These are phyloP conservation scores for Fusarium anthophilum DNA, from an alignment of 2,329 filamentous ascomycete genomes.

Conservation along the genomic window DNA sequence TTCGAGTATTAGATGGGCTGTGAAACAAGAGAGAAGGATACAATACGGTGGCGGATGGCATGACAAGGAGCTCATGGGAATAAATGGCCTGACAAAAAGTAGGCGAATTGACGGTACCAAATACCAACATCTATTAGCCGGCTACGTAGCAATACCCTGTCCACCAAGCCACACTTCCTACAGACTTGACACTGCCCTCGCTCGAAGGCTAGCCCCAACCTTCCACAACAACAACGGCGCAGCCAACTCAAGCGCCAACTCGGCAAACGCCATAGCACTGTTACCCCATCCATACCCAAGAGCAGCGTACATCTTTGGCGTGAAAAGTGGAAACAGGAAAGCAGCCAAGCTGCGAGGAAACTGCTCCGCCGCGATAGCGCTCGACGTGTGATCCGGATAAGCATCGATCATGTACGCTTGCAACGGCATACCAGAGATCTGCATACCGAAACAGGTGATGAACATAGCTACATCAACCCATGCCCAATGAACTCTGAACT, in stretches of 20 bases:
- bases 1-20: conserved; percentile 70
- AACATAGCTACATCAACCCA: conserved; percentile 51
- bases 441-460: conserved; percentile 47
- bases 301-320: conserved; percentile 49
- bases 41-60: no score
- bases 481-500: conserved; percentile 50
- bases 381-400: conserved; percentile 58
- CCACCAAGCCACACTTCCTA: not conserved
- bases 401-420: conserved; percentile 55
- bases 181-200: conserved; percentile 4
- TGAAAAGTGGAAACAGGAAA: conserved; percentile 61
- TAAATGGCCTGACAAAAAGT: no score
- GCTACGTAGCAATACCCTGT: rapidly evolving
- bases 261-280: conserved; percentile 49
- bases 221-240: conserved; percentile 53
- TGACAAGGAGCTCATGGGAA: no score
- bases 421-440: conserved; percentile 45
- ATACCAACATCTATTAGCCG: rapidly evolving
- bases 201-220: conserved; percentile 49
- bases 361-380: conserved; percentile 57
- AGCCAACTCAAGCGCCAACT: conserved; percentile 49
- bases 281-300: conserved; percentile 54
- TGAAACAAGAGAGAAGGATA: no score
- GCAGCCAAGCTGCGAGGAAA: conserved; percentile 57
- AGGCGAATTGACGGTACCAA: not conserved